Evolutionary conservation across 176 grass and related monocot genomes (phyloP), one percentile per base, ranked within the genome.

Genomic region (Musa itinerans): DNA sequence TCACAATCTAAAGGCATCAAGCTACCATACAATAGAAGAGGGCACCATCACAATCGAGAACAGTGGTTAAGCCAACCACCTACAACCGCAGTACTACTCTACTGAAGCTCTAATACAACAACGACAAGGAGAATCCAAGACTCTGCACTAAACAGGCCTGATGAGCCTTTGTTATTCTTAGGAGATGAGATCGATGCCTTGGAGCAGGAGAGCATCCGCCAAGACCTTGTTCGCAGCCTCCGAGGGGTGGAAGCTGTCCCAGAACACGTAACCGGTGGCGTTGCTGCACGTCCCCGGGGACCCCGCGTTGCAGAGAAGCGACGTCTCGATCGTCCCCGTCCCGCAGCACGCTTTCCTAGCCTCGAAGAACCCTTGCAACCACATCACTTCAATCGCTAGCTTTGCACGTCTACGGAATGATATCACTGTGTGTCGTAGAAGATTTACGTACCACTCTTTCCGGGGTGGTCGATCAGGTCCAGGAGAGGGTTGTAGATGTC

Each of bases 201-300:
- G 88, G 9, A 93, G 21, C 11, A 97, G 81, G 11, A 93, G 81
- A 48, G 85, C 53, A 79, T 87, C 86, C 69, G 90, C 82, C 77
- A 97, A 76, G 77, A 85, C 84, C 85, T 83, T 89, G 81, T 97
- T 97, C 26, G 94, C 88, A n/a, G 94, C 85, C 82, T 93, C 94
- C 8, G 94, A 86, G 53, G 94, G 94, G 85, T 97, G 94, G 86
- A 93, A 86, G 5, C 94, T 89, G 81, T 97, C 94, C 94, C 90
- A 93, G 90, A 97, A 97, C 56, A 97, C 90, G 76, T 93, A 97
- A 0, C 88, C 90, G 1, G 94, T 90, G 57, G 94, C 90, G 78
- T 97, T 86, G 61, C 62, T 27, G 86, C 94, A 97, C 62, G 90
- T 97, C 72, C 94, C 94, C 24, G 78, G 62, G 25, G 90, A 78